Evolutionary conservation across 2,329 filamentous ascomycete species (phyloP), one percentile per base, ranked within the genome.

Genomic region (Neonectria sp.): DNA sequence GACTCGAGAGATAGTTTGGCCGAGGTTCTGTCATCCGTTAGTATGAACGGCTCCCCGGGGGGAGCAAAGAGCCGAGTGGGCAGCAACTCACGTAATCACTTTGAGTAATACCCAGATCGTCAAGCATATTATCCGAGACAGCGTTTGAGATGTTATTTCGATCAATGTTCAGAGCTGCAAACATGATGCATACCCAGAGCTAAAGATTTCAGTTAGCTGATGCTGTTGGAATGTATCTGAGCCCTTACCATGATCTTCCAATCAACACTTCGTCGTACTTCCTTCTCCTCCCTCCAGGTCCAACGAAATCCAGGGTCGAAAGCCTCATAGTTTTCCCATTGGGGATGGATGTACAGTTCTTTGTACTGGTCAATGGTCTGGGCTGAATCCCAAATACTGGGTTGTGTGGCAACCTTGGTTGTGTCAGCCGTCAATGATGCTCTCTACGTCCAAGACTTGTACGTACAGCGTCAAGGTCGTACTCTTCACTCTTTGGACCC

Each of bases 131-230:
- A 68, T 86, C 84, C 0, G 85, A 82, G 40, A 86, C 63, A 0
- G 85, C 85, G 68, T 86, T 83, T 3, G 71, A 52, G 21, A 87
- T 75, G 68, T 86, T 87, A 7, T 82, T 81, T 0, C 85, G 79
- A 58, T 86, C 85, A 4, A 87, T 76, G 67, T 88, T 85, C 46
- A 88, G 80, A 6, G 73, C 77, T 55, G 78, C 71, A 57, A 77
- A 76, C 68, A 72, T 85, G 65, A 86, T 72, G 46, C 85, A 85
- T 45, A 71, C 72, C 78, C 76, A 80, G 56, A 78, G 55, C 78
- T 79, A 25, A 2, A 45, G 6, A 13, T 11, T 59, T 56, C 3
- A 63, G 35, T 17, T 3, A 45, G n/a, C 4, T 5, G n/a, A 3
- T 8, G n/a, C 24, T 31, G 21, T 17, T 37, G 1, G 17, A 12